These are phyloP conservation scores for Luvunga scandens DNA, from an alignment of 345 rosid species.

Conservation along the genomic window DNA sequence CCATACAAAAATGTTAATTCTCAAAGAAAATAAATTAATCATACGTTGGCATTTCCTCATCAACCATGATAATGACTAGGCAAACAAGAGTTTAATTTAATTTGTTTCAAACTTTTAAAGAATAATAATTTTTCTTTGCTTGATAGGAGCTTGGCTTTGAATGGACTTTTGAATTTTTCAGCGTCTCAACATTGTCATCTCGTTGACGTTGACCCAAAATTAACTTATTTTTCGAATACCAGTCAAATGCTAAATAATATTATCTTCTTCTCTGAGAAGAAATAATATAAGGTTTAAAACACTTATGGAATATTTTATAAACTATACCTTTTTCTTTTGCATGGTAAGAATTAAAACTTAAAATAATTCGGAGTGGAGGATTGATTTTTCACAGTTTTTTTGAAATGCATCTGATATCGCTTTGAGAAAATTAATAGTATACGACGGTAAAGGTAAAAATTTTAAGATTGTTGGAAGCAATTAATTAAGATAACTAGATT, in stretches of 20 bases:
- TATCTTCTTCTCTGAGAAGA: too few relatives aligned
- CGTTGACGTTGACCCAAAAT: slow-evolving; percentile 9
- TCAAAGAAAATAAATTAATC: background rate
- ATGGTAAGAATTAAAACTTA: background rate
- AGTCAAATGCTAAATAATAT: slow-evolving; percentile 9
- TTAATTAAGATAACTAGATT: background rate
- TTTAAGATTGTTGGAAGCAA: background rate
- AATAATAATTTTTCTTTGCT: background rate
- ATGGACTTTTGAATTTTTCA: background rate
- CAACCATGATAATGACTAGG: background rate
- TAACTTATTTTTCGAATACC: background rate
- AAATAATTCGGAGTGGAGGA: too few relatives aligned
- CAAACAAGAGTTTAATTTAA: background rate
- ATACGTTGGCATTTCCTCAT: background rate
- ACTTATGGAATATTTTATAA: too few relatives aligned
- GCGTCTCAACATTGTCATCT: slow-evolving; percentile 9
- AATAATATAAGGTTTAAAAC: background rate
- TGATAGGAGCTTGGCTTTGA: background rate
- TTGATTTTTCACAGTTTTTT: too few relatives aligned
- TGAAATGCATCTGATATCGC: too few relatives aligned
- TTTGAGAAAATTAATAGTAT: too few relatives aligned
- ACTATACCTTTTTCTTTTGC: background rate
- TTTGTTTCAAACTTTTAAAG: too few relatives aligned
- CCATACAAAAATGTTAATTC: background rate
- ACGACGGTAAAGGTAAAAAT: background rate